Percentiles rank a stretch among this genome's conserved stretches.
Evolutionary conservation across 108 stramenopile genomes (phyloP).

Genomic region (Pseudonitzschia pungens): DNA sequence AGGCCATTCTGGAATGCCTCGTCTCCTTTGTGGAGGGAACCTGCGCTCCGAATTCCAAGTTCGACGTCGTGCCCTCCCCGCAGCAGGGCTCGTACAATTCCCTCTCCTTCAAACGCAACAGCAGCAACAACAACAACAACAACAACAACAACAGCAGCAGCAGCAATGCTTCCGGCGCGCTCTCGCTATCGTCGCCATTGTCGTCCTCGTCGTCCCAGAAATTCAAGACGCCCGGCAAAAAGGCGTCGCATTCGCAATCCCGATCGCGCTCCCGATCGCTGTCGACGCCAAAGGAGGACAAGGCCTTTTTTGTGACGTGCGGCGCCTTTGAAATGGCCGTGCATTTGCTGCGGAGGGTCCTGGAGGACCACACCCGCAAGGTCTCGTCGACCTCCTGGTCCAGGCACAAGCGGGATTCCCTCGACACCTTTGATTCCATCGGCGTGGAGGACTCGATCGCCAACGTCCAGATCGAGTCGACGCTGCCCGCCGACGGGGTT

Average conservation of each 20-base stretch:
- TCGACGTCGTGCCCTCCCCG: not conserved
- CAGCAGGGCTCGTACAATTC: not conserved
- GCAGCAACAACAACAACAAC: not conserved
- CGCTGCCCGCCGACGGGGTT: not conserved
- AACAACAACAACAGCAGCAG: too few relatives aligned
- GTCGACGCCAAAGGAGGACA: not conserved
- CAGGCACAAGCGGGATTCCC: not conserved
- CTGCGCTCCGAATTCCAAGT: too few relatives aligned
- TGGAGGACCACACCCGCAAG: not conserved
- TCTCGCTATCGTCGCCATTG: not conserved
- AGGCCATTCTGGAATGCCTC: constrained; percentile 5
- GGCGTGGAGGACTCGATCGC: constrained; percentile 2
- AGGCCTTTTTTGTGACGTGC: constrained; percentile 2
- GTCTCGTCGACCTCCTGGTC: not conserved
- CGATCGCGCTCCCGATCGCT: not conserved
- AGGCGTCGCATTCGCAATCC: not conserved
- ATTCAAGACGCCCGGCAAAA: not conserved
- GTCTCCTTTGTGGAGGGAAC: not conserved
- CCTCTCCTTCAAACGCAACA: constrained; percentile 1
- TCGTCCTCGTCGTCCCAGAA: not conserved
- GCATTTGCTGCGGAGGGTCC: not conserved
- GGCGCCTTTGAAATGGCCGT: constrained; percentile 15
- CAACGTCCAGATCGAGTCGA: not conserved
- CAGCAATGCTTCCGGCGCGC: too few relatives aligned
- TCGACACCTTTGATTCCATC: constrained; percentile 11